Base-by-base conservation (phyloP, 148 eudicot species). In the Rhododendron ferrugineum region DNA sequence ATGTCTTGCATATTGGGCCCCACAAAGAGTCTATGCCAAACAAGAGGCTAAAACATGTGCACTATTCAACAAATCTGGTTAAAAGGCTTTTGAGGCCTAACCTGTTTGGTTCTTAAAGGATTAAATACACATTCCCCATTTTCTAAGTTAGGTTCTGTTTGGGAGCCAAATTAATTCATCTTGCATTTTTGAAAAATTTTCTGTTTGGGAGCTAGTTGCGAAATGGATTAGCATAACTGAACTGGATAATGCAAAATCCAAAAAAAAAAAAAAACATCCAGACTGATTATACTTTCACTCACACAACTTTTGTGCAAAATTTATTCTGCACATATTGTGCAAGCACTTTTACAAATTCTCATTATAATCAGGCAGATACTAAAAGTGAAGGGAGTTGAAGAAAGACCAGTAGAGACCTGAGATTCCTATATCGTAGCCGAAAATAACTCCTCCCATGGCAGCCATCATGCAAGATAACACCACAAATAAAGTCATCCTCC, bases 391-490 rank as follows among this genome's bases (percentile, higher is more conserved):
- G 70, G 70, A 3, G 14, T 11, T 68, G 9, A 26, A 66, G 32
- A 11, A 32, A 70, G 75, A 70, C 6, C 1, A 26, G 40, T 26
- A 18, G 58, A 26, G 50, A 91, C 93, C 93, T 87, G 91, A 87
- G 36, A 91, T 87, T 37, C 93, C 93, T 47, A 87, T 86, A 76
- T 91, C 91, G 34, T 91, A 91, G 80, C 91, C 91, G 30, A 88
- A 90, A 37, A 90, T 87, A 23, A 87, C 85, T 64, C 92, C 91
- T 80, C 93, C 92, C 83, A 87, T 83, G 76, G 90, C 90, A 37
- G 91, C 91, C 72, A 90, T 82, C 49, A 88, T 54, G 86, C 93
- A 91, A 44, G 91, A 86, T 60, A 76, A 11, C 81, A 86, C 84
- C 50, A 82, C 81, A 56, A 81, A 86, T 54, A 64, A 28, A 9